Evolutionary conservation across 495 filamentous ascomycete genomes (phyloP).

Genomic region (Cudoniella acicularis): DNA sequence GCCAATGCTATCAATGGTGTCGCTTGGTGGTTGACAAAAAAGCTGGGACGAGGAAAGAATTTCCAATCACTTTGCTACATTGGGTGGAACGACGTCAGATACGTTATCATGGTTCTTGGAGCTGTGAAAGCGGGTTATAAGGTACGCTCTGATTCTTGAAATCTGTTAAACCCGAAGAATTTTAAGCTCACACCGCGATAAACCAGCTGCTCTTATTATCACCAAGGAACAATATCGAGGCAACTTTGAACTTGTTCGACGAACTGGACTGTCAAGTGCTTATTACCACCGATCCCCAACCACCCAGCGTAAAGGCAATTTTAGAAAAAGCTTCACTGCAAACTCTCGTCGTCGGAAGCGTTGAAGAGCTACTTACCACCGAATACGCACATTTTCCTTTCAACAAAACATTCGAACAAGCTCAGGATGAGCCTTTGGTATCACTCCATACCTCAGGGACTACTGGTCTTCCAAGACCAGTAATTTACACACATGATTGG

Average conservation of each 20-base stretch:
- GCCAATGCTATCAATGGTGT: not conserved
- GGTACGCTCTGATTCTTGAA: conserved; percentile 24
- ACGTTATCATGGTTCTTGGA: conserved; percentile 36
- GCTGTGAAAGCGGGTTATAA: conserved; percentile 27
- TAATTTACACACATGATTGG: not conserved
- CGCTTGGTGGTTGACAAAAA: not conserved
- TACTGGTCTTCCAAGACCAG: not conserved
- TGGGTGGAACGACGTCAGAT: conserved; percentile 43
- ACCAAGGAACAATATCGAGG: not conserved
- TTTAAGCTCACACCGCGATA: no score
- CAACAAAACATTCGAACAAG: not conserved
- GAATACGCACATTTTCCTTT: not conserved
- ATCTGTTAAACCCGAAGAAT: no score
- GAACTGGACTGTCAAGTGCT: not conserved
- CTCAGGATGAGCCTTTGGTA: not conserved
- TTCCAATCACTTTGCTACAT: conserved; percentile 35
- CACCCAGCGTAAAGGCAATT: not conserved
- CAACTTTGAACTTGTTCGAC: not conserved
- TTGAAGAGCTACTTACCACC: not conserved
- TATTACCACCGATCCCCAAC: not conserved
- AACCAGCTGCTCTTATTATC: not conserved
- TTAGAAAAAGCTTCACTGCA: not conserved
- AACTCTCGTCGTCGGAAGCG: not conserved
- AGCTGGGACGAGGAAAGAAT: not conserved
- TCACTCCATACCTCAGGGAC: not conserved